Evolutionary conservation across 2,329 filamentous ascomycete genomes (phyloP), one percentile per base, ranked within the genome.

Genomic region (Monilinia laxa): DNA sequence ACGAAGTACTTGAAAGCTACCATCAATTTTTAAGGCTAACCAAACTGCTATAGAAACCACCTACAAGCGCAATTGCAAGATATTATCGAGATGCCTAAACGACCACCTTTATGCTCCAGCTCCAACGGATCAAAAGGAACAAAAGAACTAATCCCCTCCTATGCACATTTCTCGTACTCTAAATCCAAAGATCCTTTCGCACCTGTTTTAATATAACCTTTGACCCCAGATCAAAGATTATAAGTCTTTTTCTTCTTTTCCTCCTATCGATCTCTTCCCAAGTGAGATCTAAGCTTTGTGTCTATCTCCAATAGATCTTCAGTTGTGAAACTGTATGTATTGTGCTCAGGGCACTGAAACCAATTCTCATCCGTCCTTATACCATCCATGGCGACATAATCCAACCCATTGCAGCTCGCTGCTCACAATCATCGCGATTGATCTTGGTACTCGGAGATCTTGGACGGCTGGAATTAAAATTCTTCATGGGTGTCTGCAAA

Each of bases 351-450:
- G 40, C 12, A 16, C 14, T 14, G 6, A 10, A 42, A 42, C 12
- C 12, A 49, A 23, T 18, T n/a, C 3, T 9, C 5, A 38, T 10
- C n/a, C 4, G 11, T 25, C 4, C n/a, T 25, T 6, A 62, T 7
- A 62, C 45, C 3, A 14, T 62, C 58, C 58, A 51, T 20, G 45
- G 45, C 1, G 58, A 62, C 45, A 62, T 51, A 6, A 51, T 51
- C 0, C 45, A 62, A 1, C 45, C 58, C 0, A n/a, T 18, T n/a
- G 51, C 38, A 60, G 14, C 49, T 14, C 28, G 45, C 11, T 14
- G n/a, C 16, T 18, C 2, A 12, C 20, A 1, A 49, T 18, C 18
- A 35, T 35, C 6, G 20, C 25, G 57, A 20, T 16, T 16, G 5
- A 25, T 7, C n/a, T 51, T 28, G 9, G 9, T 2, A 18, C 12